Evolutionary conservation across 306 rosid species (phyloP).

Genomic region (Canavalia ensiformis): DNA sequence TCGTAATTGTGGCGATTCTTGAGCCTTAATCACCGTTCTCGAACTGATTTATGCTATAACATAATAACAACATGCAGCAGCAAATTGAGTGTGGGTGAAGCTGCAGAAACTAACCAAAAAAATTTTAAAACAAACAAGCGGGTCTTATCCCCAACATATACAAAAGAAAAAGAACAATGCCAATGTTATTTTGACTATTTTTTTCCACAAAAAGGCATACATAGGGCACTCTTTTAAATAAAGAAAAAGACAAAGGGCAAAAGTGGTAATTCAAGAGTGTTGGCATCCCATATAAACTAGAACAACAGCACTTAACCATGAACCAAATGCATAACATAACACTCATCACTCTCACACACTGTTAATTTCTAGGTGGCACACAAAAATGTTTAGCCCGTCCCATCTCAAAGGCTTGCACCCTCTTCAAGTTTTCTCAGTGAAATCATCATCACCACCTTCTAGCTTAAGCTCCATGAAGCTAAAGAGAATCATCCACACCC

Average conservation of each 20-base stretch:
- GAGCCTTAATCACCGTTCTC: constrained; percentile 72
- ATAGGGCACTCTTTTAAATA: constrained; percentile 66
- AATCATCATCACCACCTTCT: constrained; percentile 58
- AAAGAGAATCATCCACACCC: constrained; percentile 72
- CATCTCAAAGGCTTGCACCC: constrained; percentile 57
- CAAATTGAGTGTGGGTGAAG: constrained; percentile 35
- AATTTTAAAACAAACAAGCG: constrained; percentile 52
- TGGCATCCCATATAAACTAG: constrained; percentile 48
- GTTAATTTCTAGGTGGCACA: constrained; percentile 17
- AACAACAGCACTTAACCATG: background rate
- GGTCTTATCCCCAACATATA: constrained; percentile 52
- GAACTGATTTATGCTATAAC: constrained; percentile 45
- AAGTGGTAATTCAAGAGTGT: constrained; percentile 45
- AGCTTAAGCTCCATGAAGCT: constrained; percentile 62
- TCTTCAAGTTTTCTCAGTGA: constrained; percentile 65
- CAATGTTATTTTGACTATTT: constrained; percentile 41
- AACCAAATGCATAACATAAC: background rate
- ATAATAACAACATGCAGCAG: background rate
- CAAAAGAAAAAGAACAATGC: constrained; percentile 44
- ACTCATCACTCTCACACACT: background rate
- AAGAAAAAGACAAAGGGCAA: constrained; percentile 61
- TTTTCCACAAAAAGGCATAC: constrained; percentile 49
- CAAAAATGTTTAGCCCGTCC: constrained; percentile 69
- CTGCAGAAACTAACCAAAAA: constrained; percentile 16
- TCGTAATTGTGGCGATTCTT: constrained; percentile 63